Percentiles rank a stretch among this genome's conserved stretches.
Conservation (phyloP, 768 basidiomycete species). For the Kwoniella dejecticola region DNA sequence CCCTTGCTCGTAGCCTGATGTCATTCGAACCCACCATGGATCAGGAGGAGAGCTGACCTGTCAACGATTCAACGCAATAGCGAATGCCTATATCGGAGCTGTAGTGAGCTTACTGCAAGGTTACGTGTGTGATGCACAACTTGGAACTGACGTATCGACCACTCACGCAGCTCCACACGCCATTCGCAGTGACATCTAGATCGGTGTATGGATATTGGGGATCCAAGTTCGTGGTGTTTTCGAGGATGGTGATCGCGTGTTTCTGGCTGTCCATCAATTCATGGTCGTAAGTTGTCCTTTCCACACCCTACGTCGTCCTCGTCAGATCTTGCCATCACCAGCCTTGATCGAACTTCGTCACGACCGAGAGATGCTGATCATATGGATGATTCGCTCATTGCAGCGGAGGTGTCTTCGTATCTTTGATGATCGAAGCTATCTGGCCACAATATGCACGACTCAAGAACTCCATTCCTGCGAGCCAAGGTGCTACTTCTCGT, state of each 20-base stretch:
- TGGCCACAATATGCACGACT: constrained; percentile 47
- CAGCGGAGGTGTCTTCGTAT: constrained; percentile 44
- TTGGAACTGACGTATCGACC: no score
- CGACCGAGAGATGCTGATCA: no score
- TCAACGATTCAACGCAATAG: background rate
- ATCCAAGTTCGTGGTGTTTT: constrained; percentile 44
- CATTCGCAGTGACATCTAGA: constrained; percentile 44
- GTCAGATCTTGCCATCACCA: no score
- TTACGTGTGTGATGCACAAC: no score
- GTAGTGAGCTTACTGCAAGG: constrained; percentile 20
- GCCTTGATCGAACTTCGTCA: no score
- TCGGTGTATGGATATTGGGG: constrained; percentile 46
- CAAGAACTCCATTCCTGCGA: constrained; percentile 38
- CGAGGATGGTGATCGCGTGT: constrained; percentile 43
- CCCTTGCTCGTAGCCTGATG: background rate
- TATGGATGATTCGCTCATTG: no score
- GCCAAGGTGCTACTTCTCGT: constrained; percentile 43
- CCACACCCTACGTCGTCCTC: no score
- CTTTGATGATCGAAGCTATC: constrained; percentile 53
- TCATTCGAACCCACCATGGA: no score
- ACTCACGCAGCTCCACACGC: constrained; percentile 34
- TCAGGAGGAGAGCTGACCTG: background rate
- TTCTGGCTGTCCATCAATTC: constrained; percentile 33
- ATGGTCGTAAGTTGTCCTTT: constrained; percentile 23
- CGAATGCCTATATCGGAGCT: constrained; percentile 47